These are phyloP conservation scores for Cladorrhinum samala DNA, from an alignment of 495 filamentous ascomycete species.

Conservation along the genomic window DNA sequence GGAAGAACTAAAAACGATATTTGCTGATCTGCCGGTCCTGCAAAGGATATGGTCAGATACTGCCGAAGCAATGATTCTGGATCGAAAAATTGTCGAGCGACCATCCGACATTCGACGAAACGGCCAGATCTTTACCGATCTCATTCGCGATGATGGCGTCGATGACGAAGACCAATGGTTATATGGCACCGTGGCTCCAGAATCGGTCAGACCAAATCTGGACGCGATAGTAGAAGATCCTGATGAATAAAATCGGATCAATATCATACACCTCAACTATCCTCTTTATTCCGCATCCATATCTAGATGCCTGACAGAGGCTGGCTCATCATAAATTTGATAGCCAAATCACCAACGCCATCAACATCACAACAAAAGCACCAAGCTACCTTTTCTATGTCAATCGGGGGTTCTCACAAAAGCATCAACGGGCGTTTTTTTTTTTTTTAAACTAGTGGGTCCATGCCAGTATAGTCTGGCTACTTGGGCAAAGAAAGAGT, in stretches of 20 bases:
- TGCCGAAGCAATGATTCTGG: conserved; percentile 49
- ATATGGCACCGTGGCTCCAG: conserved; percentile 38
- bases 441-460: not conserved
- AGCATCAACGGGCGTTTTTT: conserved; percentile 29
- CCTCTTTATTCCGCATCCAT: not conserved
- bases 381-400: conserved; percentile 11
- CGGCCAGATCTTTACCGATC: conserved; percentile 43
- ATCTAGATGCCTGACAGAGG: not conserved
- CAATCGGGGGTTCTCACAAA: conserved; percentile 8
- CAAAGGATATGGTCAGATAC: conserved; percentile 48
- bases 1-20: conserved; percentile 41
- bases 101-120: conserved; percentile 49
- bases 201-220: conserved; percentile 39
- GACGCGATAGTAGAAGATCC: conserved; percentile 44
- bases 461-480: not conserved
- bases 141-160: conserved; percentile 47
- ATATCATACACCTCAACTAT: not conserved
- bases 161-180: conserved; percentile 50
- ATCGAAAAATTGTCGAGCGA: conserved; percentile 46
- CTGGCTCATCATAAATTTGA: no score
- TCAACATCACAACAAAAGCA: not conserved
- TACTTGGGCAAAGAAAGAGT: not conserved
- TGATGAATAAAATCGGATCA: conserved; percentile 22
- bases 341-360: not conserved
- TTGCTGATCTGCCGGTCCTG: conserved; percentile 44